Base-by-base conservation (phyloP, 208 protist genomes). In the Jaenimonas drosophilae region DNA sequence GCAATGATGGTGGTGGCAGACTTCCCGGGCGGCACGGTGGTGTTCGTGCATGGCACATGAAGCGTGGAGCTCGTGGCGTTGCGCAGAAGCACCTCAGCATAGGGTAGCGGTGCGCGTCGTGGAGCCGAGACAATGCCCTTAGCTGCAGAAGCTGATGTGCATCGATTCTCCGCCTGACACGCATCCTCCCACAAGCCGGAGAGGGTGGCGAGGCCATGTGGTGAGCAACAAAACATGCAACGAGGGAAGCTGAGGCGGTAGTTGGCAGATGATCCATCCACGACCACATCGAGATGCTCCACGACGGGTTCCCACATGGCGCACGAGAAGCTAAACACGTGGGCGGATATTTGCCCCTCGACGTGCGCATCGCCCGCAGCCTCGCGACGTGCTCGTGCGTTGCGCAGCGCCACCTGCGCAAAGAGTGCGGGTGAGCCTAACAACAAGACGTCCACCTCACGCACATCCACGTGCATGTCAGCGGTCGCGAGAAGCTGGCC, bases 261-360 rank as follows among this genome's bases (percentile, higher is more conserved):
- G 45, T 71, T n/a, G n/a, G n/a, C n/a, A n/a, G n/a, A n/a, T n/a
- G n/a, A n/a, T n/a, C 76, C 84, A 0, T 54, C 56, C 38, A 80
- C 42, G 37, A 27, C 53, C 4, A 36, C 53, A 20, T 74, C 65
- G 32, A 92, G 62, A 25, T 59, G 38, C 61, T 92, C 84, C n/a
- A 92, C 47, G 11, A 84, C 58, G 28, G 84, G 84, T 57, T 92
- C 84, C 84, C 84, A 92, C 17, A 92, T 68, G 17, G 69, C 69
- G 12, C 76, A 71, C 24, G 58, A 49, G 42, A 84, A 73, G 63
- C 70, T 92, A 46, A 87, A 71, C 53, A 74, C 76, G 61, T 70
- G 69, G 28, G 88, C 38, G 11, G 70, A 70, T 19, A 62, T 52
- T 23, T 55, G 59, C 59, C 82, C 17, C 23, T 61, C 64, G 14